Conservation (phyloP, 2,329 filamentous ascomycete species). For the Eutypella sp. region DNA sequence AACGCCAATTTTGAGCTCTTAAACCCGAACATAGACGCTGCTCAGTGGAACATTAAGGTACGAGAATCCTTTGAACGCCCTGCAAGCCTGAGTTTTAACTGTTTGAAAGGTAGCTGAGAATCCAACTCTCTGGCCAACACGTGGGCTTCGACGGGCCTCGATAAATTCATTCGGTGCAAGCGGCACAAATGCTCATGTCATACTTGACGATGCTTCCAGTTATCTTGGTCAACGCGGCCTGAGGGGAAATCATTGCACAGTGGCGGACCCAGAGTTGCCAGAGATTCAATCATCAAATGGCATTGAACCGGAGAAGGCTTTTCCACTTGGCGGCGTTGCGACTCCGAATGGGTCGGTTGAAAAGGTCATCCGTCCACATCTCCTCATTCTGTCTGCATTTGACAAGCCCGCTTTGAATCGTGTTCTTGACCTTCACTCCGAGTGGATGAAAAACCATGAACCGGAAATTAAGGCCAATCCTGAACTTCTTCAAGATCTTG, state of each 20-base stretch:
- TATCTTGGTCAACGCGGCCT: not conserved
- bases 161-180: constrained; percentile 22
- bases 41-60: not conserved
- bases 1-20: constrained; percentile 23
- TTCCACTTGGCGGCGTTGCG: no score
- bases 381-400: no score
- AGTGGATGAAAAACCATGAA: no score
- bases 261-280: not conserved
- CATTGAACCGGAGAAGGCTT: not conserved
- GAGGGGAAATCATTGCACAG: not conserved
- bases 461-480: no score
- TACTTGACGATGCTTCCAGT: constrained; percentile 8
- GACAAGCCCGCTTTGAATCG: no score
- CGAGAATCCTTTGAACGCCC: not conserved
- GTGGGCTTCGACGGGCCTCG: constrained; percentile 10
- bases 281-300: not conserved
- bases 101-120: constrained; percentile 7
- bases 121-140: constrained; percentile 7
- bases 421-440: no score
- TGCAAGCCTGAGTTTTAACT: not conserved
- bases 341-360: no score
- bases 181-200: constrained; percentile 18
- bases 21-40: constrained; percentile 14
- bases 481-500: no score
- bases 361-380: no score